Evolutionary conservation across 2,329 filamentous ascomycete species (phyloP).

Genomic region (Colletotrichum sp.): DNA sequence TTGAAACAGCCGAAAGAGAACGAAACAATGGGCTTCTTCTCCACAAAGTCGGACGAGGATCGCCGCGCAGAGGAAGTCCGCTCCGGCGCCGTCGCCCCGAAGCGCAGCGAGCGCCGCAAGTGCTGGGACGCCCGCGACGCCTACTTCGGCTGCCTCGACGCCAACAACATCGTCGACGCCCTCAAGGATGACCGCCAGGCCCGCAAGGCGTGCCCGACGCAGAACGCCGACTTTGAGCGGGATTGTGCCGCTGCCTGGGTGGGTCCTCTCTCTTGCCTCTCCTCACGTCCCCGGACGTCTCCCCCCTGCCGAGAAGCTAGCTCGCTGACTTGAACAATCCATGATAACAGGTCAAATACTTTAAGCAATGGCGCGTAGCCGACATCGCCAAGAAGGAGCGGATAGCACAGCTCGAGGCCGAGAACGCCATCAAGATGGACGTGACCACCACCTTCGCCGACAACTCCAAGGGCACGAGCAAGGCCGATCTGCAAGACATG

Average conservation of each 20-base stretch:
- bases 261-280: slow-evolving; percentile 37
- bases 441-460: slow-evolving; percentile 40
- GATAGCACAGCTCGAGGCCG: slow-evolving; percentile 74
- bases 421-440: slow-evolving; percentile 71
- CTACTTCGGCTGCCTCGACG: slow-evolving; percentile 89
- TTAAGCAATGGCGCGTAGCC: slow-evolving; percentile 95
- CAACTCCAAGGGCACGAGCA: slow-evolving; percentile 30
- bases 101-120: slow-evolving; percentile 76
- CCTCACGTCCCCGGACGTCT: not conserved
- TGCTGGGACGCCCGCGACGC: slow-evolving; percentile 92
- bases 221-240: slow-evolving; percentile 70
- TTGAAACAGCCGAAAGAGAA: not conserved
- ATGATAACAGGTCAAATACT: slow-evolving; percentile 82
- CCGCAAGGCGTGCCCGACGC: slow-evolving; percentile 41
- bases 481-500: slow-evolving; percentile 44
- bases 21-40: slow-evolving; percentile 54
- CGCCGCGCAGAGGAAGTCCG: slow-evolving; percentile 61
- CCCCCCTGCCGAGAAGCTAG: not conserved
- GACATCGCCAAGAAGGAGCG: slow-evolving; percentile 86
- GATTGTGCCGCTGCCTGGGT: slow-evolving; percentile 94
- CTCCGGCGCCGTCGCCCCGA: slow-evolving; percentile 74
- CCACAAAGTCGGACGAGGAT: slow-evolving; percentile 39
- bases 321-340: not conserved
- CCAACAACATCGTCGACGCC: slow-evolving; percentile 78
- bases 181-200: slow-evolving; percentile 47